These are phyloP conservation scores for Alternaria sp. DNA, from an alignment of 2,329 filamentous ascomycete species.

Conservation along the genomic window DNA sequence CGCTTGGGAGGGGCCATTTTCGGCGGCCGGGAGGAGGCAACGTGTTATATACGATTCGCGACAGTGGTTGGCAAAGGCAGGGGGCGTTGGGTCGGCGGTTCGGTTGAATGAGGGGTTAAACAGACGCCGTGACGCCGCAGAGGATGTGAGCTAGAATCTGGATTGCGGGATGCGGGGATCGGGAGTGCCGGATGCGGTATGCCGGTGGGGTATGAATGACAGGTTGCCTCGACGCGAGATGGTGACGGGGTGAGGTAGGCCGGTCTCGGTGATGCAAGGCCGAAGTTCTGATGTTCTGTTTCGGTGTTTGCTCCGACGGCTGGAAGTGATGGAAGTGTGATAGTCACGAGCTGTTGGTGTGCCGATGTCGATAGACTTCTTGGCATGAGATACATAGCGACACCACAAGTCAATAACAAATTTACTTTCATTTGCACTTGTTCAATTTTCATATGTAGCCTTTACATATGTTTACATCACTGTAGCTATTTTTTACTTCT, in stretches of 20 bases:
- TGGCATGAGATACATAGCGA: neutral
- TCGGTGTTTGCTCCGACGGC: conserved; percentile 25
- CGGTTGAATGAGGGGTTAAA: conserved; percentile 28
- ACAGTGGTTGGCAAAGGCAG: neutral
- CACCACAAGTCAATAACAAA: neutral
- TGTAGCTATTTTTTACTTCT: neutral
- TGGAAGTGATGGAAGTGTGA: neutral
- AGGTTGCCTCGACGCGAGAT: conserved; percentile 8
- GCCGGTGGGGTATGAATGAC: conserved; percentile 26
- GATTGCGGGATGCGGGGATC: conserved; percentile 23
- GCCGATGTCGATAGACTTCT: neutral
- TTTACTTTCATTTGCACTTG: neutral
- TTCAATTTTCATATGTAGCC: neutral
- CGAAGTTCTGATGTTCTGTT: conserved; percentile 6
- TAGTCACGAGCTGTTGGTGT: too few relatives aligned
- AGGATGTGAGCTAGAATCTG: conserved; percentile 4
- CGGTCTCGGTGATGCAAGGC: conserved; percentile 5
- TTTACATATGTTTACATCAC: neutral
- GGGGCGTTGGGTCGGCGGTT: neutral
- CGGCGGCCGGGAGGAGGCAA: neutral
- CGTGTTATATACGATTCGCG: conserved; percentile 11
- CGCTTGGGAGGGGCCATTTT: conserved; percentile 38
- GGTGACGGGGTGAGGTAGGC: neutral
- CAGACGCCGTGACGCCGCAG: conserved; percentile 6
- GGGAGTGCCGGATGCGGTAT: conserved; percentile 32